Percentiles rank a stretch among this genome's conserved stretches.
Conservation (phyloP, 169 alveolate species). For the Plasmodium billcollinsi region DNA sequence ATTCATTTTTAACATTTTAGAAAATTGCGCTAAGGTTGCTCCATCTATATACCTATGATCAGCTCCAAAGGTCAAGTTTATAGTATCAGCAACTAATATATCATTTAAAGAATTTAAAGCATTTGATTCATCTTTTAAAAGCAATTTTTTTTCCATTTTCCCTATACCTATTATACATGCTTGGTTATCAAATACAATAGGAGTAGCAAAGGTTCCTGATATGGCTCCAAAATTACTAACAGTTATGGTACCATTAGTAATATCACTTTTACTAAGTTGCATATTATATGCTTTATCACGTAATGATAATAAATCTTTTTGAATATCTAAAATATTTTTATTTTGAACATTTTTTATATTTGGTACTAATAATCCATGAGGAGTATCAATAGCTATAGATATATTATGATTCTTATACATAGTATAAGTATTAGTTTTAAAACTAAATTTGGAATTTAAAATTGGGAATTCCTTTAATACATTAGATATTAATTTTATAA, state of each 20-base stretch:
- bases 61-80: slow-evolving; percentile 82
- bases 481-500: slow-evolving; percentile 92
- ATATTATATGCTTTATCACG: slow-evolving; percentile 88
- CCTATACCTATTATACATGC: slow-evolving; percentile 92
- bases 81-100: slow-evolving; percentile 29
- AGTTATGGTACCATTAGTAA: slow-evolving; percentile 93
- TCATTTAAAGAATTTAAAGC: slow-evolving; percentile 52
- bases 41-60: slow-evolving; percentile 97
- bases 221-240: slow-evolving; percentile 95
- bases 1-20: slow-evolving; percentile 28
- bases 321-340: slow-evolving; percentile 90
- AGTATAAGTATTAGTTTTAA: slow-evolving; percentile 81
- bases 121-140: slow-evolving; percentile 76
- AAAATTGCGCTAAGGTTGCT: slow-evolving; percentile 90
- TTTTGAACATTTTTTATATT: slow-evolving; percentile 93
- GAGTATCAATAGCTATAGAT: slow-evolving; percentile 94
- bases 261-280: slow-evolving; percentile 89
- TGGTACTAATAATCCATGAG: slow-evolving; percentile 95
- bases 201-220: slow-evolving; percentile 95
- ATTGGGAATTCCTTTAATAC: slow-evolving; percentile 91
- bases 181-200: slow-evolving; percentile 94
- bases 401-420: slow-evolving; percentile 91
- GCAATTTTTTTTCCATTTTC: slow-evolving; percentile 77
- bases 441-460: slow-evolving; percentile 90
- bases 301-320: slow-evolving; percentile 87